Percentiles rank a stretch among this genome's conserved stretches.
Evolutionary conservation across 805 yeast genomes (phyloP).

Genomic region (Candida orba): DNA sequence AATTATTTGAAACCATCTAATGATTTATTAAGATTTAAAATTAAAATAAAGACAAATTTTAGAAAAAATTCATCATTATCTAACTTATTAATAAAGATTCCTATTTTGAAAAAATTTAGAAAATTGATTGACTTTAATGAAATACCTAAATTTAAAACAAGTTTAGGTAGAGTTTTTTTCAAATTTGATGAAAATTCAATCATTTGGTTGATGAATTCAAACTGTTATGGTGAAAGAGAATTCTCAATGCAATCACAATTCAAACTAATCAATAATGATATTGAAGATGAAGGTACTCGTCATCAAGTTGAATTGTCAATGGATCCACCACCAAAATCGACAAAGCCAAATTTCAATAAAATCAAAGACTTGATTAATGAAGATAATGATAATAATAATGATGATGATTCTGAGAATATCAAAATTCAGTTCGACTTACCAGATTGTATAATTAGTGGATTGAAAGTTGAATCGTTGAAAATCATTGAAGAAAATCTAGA

Average conservation of each 20-base stretch:
- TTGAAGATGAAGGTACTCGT: constrained; percentile 3
- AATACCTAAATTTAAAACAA: constrained; percentile 62
- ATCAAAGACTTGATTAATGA: constrained; percentile 14
- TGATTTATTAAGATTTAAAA: constrained; percentile 3
- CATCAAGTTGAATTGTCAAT: constrained; percentile 11
- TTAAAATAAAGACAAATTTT: constrained; percentile 47
- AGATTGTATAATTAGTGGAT: constrained; percentile 55
- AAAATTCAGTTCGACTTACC: constrained; percentile 58
- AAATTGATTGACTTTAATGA: constrained; percentile 34
- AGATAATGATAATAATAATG: constrained; percentile 4
- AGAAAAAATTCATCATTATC: constrained; percentile 57
- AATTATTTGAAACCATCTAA: not conserved
- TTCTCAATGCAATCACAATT: constrained; percentile 54
- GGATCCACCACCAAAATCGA: constrained; percentile 23
- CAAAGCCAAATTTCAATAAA: constrained; percentile 17
- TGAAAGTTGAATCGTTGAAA: constrained; percentile 58
- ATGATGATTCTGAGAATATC: constrained; percentile 24
- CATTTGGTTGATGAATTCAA: constrained; percentile 61
- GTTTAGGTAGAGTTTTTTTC: constrained; percentile 63
- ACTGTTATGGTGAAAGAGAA: constrained; percentile 50
- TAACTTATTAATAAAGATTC: constrained; percentile 51
- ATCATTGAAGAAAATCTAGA: constrained; percentile 51
- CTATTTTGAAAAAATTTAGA: constrained; percentile 41
- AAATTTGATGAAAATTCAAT: constrained; percentile 64
- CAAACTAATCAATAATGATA: constrained; percentile 20